Base-by-base conservation (phyloP, 2,329 filamentous ascomycete genomes). In the Canariomyces notabilis region DNA sequence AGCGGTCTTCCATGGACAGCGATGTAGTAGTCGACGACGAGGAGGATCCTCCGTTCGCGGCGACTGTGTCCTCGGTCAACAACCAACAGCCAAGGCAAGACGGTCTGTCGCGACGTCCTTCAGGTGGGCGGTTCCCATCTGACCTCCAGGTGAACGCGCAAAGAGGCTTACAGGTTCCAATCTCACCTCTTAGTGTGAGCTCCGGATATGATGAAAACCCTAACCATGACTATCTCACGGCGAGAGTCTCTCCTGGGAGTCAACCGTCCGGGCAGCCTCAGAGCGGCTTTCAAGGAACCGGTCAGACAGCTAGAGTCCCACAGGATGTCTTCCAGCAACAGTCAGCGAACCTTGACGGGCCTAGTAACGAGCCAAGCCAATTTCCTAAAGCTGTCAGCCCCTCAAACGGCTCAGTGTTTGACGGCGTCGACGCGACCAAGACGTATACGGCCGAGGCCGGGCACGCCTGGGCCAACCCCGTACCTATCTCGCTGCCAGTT, bases 101-200 rank as follows among this genome's bases (percentile, higher is more conserved):
- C 49, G 64, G 65, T 44, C 64, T 69, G 57, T 73, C 78, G 59
- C 77, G 78, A 67, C 83, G 89, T 67, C 87, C 88, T 64, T 82
- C 87, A 82, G 91, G 90, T 83, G 91, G 91, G 75, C 83, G 90
- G 68, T 98, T 98, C 73, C 91, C 91, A 70, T 94, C 87, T 70
- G 90, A 96, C 74, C 74, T 97, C 60, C 82, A 89, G 72, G 79
- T 95, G 66, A 86, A 89, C 67, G 73, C 76, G 52, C 71, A 80
- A 64, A 83, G 87, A 73, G 83, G 86, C 75, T 82, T 89, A 81
- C 84, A 89, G 69, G 82, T 80, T 63, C 80, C 85, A 63, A 74
- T 83, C 64, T 89, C 87, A 62, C 85, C 86, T 51, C 87, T 86
- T 75, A 94, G 87, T 74, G 81, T 83, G 67, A 88, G 83, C 66